These are phyloP conservation scores for Penicillium lividum DNA, from an alignment of 495 filamentous ascomycete genomes.

Conservation along the genomic window DNA sequence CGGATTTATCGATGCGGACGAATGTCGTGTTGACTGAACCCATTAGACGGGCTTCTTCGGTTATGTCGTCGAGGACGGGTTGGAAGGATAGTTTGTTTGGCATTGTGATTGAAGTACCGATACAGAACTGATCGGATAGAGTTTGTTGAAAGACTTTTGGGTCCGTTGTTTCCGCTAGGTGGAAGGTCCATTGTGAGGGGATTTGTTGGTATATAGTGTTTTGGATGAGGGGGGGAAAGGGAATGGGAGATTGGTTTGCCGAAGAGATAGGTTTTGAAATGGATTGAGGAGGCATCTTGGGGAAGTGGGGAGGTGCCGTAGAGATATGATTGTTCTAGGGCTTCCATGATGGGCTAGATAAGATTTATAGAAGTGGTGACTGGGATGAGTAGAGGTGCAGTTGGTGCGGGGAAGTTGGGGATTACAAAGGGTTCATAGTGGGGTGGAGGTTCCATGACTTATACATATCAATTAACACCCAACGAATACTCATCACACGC, in stretches of 20 bases:
- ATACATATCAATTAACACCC: slow-evolving; percentile 1
- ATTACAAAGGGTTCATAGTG: not conserved
- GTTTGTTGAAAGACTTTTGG: slow-evolving; percentile 1
- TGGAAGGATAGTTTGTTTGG: slow-evolving; percentile 63
- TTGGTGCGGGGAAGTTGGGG: not conserved
- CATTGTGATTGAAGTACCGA: slow-evolving; percentile 64
- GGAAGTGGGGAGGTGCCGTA: slow-evolving; percentile 1
- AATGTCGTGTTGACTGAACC: slow-evolving; percentile 60
- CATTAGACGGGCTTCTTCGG: slow-evolving; percentile 56
- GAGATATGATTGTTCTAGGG: not conserved
- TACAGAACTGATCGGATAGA: slow-evolving; percentile 5
- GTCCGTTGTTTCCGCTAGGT: slow-evolving; percentile 48
- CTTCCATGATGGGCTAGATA: not conserved
- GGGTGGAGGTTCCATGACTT: not conserved
- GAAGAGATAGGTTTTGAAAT: slow-evolving; percentile 20
- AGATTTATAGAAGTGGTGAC: not conserved
- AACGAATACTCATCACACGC: slow-evolving; percentile 23
- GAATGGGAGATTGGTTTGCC: slow-evolving; percentile 53
- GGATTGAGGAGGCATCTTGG: not conserved
- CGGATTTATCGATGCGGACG: slow-evolving; percentile 35
- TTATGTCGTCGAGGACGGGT: slow-evolving; percentile 56
- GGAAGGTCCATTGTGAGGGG: slow-evolving; percentile 50
- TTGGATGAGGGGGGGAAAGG: slow-evolving; percentile 61
- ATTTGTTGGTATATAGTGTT: slow-evolving; percentile 52
- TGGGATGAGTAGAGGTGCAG: not conserved